Evolutionary conservation across 2,329 filamentous ascomycete genomes (phyloP).

Genomic region (Aureobasidium sp.): DNA sequence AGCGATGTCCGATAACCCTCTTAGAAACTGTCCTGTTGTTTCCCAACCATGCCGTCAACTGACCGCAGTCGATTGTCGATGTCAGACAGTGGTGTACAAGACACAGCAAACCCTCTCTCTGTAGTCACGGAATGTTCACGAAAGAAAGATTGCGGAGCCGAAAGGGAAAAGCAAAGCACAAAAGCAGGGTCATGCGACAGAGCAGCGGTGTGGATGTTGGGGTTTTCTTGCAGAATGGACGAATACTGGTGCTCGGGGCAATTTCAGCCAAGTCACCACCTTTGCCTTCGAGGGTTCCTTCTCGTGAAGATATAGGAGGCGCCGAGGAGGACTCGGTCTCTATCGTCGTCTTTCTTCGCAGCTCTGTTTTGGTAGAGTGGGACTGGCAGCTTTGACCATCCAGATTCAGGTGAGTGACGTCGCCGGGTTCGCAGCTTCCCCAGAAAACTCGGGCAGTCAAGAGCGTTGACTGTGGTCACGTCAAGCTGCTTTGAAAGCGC

Average conservation of each 20-base stretch:
- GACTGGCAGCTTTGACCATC: neutral
- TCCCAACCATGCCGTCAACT: neutral
- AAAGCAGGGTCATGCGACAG: neutral
- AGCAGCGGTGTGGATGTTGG: neutral
- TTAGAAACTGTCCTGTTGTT: neutral
- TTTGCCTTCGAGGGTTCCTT: neutral
- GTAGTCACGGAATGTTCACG: neutral
- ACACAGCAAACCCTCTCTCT: neutral
- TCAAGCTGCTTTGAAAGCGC: constrained; percentile 4
- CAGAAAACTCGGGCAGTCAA: neutral
- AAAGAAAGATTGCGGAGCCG: neutral
- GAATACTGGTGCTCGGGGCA: neutral
- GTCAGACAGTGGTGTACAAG: neutral
- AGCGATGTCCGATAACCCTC: neutral
- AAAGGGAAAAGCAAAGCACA: neutral
- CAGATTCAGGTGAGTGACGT: neutral
- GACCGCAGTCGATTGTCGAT: neutral
- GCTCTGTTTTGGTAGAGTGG: neutral
- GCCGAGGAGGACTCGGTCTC: neutral
- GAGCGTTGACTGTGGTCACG: neutral
- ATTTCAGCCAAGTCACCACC: neutral
- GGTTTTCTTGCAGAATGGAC: neutral
- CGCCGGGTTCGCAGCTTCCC: neutral
- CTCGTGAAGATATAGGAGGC: neutral
- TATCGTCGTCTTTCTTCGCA: neutral